A percentile compares a stretch with the other conserved stretches of the same genome.
Evolutionary conservation across 441 rosid species (phyloP).

Genomic region (Euphorbia schlechtendalii): DNA sequence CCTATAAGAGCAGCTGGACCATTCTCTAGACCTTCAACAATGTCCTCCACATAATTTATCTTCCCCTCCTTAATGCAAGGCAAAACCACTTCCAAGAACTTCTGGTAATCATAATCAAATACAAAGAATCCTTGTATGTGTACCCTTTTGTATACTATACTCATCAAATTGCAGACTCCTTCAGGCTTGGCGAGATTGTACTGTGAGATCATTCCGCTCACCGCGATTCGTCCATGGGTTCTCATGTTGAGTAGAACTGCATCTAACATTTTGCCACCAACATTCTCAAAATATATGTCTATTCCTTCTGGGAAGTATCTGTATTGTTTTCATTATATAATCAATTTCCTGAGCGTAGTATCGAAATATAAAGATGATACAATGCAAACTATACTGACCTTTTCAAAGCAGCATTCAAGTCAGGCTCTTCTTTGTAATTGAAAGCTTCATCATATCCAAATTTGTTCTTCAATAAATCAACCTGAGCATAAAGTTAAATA

Average conservation of each 20-base stretch:
- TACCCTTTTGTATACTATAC: conserved; percentile 37
- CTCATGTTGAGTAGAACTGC: conserved; percentile 63
- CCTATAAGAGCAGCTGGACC: conserved; percentile 57
- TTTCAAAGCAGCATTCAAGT: conserved; percentile 56
- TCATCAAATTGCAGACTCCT: conserved; percentile 42
- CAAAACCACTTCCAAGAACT: conserved; percentile 37
- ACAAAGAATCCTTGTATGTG: conserved; percentile 56
- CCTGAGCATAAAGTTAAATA: conserved; percentile 22
- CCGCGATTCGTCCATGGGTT: conserved; percentile 50
- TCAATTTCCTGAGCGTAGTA: neutral
- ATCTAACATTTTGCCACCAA: conserved; percentile 66
- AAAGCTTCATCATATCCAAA: conserved; percentile 74
- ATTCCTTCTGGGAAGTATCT: conserved; percentile 63
- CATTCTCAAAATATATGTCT: conserved; percentile 63
- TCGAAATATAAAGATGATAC: no score
- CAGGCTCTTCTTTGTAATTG: conserved; percentile 66
- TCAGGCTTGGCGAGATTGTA: conserved; percentile 30
- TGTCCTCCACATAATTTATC: conserved; percentile 56
- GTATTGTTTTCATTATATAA: neutral
- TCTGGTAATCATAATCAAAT: conserved; percentile 36
- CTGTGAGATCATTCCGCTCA: conserved; percentile 66
- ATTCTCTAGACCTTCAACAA: conserved; percentile 42
- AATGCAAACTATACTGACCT: conserved; percentile 28
- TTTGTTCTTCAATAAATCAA: conserved; percentile 50
- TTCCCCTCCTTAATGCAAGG: conserved; percentile 40